These are phyloP conservation scores for Populus simonii DNA, from an alignment of 345 rosid genomes.

Conservation along the genomic window DNA sequence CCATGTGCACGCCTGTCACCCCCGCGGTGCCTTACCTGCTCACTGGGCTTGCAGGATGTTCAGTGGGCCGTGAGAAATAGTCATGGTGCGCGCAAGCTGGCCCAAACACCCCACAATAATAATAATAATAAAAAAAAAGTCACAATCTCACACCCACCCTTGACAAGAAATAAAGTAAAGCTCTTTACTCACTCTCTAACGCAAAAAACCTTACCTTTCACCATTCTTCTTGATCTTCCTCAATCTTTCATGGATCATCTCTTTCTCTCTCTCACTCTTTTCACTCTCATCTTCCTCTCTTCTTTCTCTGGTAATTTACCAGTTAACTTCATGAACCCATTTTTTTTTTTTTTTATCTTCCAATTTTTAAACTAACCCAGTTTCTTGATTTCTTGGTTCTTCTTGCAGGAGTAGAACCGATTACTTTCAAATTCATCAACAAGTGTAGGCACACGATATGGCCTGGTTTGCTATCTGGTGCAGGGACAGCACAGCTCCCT, in stretches of 20 bases:
- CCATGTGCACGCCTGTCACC: too few relatives aligned
- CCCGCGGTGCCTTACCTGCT: too few relatives aligned
- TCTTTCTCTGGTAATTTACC: not conserved
- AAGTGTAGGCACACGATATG: conserved; percentile 70
- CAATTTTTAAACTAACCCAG: not conserved
- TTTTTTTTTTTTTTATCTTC: not conserved
- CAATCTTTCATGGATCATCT: conserved; percentile 34
- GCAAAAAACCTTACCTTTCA: not conserved
- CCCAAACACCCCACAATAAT: too few relatives aligned
- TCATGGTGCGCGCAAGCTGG: too few relatives aligned
- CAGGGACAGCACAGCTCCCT: conserved; percentile 56
- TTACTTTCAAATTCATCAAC: conserved; percentile 68
- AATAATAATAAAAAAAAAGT: too few relatives aligned
- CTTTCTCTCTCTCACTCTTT: not conserved
- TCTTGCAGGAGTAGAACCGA: conserved; percentile 36
- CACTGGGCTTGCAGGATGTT: too few relatives aligned
- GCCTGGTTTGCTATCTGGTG: conserved; percentile 91
- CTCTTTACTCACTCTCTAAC: conserved; percentile 14
- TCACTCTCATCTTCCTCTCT: not conserved
- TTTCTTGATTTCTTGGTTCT: not conserved
- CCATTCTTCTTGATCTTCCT: not conserved
- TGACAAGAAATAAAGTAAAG: conserved; percentile 33
- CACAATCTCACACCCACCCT: not conserved
- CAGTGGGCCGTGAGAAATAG: too few relatives aligned
- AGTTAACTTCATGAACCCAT: not conserved